Percentiles rank a stretch among this genome's conserved stretches.
phyloP scores from a whole-genome alignment of 306 rosid species.

The Lithocarpus polystachyus region DNA sequence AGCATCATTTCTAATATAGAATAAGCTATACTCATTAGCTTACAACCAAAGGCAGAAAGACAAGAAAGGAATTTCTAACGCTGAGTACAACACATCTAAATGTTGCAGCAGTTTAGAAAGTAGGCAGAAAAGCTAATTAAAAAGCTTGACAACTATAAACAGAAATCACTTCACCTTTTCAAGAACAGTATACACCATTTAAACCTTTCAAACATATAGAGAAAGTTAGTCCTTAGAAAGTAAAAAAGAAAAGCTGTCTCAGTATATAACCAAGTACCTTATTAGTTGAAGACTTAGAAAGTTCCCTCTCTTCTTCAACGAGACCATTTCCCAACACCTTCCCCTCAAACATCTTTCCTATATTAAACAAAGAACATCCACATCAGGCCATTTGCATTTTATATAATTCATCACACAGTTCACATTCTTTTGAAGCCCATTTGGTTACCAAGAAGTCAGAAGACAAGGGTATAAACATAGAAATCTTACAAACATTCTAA shows the following conservation, averaged over 20 bases:
- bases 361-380: not conserved
- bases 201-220: not conserved
- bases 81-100: not conserved
- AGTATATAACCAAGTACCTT: slow-evolving; percentile 33
- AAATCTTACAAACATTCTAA: not conserved
- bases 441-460: not conserved
- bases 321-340: slow-evolving; percentile 19
- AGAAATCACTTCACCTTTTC: not conserved
- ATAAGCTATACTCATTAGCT: no score
- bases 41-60: no score
- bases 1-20: no score
- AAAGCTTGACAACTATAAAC: not conserved
- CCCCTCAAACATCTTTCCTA: slow-evolving; percentile 40
- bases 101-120: not conserved
- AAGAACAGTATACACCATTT: not conserved
- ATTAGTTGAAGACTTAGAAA: slow-evolving; percentile 18
- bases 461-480: not conserved
- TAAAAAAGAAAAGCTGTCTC: not conserved
- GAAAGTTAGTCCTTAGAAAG: not conserved
- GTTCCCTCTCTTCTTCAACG: slow-evolving; percentile 26
- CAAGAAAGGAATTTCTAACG: not conserved
- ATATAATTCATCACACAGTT: not conserved
- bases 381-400: not conserved
- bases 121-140: not conserved
- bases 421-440: no score